These are phyloP conservation scores for Stephania cephalantha DNA, from an alignment of 164 flowering plant species.

Conservation along the genomic window DNA sequence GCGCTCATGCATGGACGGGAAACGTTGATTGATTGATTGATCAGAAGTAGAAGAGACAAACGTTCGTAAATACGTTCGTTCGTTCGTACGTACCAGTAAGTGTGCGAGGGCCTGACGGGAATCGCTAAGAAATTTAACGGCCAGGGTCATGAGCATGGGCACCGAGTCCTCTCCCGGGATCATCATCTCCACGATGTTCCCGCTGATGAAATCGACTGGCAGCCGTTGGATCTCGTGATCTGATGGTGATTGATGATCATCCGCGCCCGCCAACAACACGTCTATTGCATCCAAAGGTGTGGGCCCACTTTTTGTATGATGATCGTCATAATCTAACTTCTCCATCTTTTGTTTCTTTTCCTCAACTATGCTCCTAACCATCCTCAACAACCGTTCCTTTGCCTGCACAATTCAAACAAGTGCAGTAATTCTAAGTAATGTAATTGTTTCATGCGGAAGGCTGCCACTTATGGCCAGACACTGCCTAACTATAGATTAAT, in stretches of 20 bases:
- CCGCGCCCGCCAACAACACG: conserved; percentile 44
- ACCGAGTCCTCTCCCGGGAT: conserved; percentile 94
- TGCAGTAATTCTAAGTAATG: no score
- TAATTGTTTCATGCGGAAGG: no score
- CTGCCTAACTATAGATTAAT: neutral
- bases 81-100: conserved; percentile 38
- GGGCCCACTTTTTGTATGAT: neutral
- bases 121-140: conserved; percentile 80
- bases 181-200: conserved; percentile 89
- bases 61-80: no score
- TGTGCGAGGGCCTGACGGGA: conserved; percentile 51
- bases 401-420: conserved; percentile 48
- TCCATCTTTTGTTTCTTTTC: conserved; percentile 41
- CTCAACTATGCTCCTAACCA: conserved; percentile 52
- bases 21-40: neutral
- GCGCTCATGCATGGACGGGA: neutral
- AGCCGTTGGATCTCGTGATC: conserved; percentile 26
- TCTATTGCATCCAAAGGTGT: conserved; percentile 46
- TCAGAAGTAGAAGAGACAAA: neutral
- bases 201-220: conserved; percentile 55
- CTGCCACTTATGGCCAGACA: no score
- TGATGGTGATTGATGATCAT: conserved; percentile 19
- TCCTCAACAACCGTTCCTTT: conserved; percentile 52
- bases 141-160: conserved; percentile 76
- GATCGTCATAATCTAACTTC: conserved; percentile 10